A percentile compares a stretch with the other conserved stretches of the same genome.
These are phyloP conservation scores for Coniophora puteana DNA, from an alignment of 1,284 basidiomycete genomes.

Conservation along the genomic window DNA sequence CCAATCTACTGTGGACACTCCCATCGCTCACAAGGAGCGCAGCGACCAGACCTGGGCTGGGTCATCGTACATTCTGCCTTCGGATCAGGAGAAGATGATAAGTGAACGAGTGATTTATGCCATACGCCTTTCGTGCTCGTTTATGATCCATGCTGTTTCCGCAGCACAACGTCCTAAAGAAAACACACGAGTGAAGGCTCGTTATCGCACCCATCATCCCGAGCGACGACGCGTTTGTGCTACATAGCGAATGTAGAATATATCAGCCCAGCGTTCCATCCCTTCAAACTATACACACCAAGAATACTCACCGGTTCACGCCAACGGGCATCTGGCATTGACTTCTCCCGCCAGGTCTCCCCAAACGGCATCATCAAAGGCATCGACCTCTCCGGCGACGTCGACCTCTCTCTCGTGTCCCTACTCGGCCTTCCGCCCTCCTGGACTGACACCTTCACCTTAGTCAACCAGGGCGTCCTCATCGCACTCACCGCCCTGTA, in stretches of 20 bases:
- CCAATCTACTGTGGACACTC: too few species aligned
- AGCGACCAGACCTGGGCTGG: too few species aligned
- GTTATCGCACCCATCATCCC: constrained; percentile 15
- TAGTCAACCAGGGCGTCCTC: constrained; percentile 30
- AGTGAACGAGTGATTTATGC: constrained; percentile 13
- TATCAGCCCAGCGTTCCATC: constrained; percentile 8
- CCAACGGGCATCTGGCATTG: constrained; percentile 21
- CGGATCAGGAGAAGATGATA: constrained; percentile 22
- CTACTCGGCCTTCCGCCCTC: constrained; percentile 17
- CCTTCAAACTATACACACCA: too few species aligned
- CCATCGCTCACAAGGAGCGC: too few species aligned
- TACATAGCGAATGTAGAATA: constrained; percentile 21
- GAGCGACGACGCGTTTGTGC: constrained; percentile 16
- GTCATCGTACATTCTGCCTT: constrained; percentile 23
- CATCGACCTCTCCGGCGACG: constrained; percentile 18
- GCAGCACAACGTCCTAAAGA: constrained; percentile 6
- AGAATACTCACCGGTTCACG: too few species aligned
- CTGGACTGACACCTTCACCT: constrained; percentile 23
- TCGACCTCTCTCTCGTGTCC: too few species aligned
- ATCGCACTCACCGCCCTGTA: constrained; percentile 23
- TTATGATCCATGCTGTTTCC: constrained; percentile 17
- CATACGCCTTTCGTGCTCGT: too few species aligned
- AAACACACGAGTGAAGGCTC: constrained; percentile 16
- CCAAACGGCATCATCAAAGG: constrained; percentile 16
- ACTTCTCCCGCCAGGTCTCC: constrained; percentile 11